These are phyloP conservation scores for Sporothrix globosa DNA, from an alignment of 2,329 filamentous ascomycete species.

Conservation along the genomic window DNA sequence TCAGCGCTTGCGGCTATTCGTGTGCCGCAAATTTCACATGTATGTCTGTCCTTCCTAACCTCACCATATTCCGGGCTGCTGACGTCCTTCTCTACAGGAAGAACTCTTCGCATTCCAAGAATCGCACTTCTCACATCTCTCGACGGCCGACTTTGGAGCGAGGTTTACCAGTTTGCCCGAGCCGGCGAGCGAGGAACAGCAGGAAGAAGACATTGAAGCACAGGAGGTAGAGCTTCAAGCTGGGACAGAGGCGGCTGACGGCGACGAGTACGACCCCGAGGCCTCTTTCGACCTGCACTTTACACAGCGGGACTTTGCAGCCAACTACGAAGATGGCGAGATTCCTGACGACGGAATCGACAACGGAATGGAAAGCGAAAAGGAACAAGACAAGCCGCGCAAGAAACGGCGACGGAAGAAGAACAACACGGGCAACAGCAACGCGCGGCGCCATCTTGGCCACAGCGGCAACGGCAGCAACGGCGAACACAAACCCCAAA, in stretches of 20 bases:
- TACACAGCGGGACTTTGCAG: conserved; percentile 1
- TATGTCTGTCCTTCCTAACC: conserved; percentile 42
- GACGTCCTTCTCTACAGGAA: conserved; percentile 49
- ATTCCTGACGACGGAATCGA: conserved; percentile 31
- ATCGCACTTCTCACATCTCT: conserved; percentile 59
- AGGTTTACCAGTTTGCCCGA: conserved; percentile 45
- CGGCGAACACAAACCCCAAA: conserved; percentile 26
- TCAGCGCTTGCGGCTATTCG: conserved; percentile 21
- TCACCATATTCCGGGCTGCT: not conserved
- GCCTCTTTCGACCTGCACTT: conserved; percentile 15
- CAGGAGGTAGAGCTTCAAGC: not conserved
- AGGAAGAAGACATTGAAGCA: not conserved
- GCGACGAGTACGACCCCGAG: conserved; percentile 65
- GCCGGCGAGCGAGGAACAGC: not conserved
- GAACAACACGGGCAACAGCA: conserved; percentile 44
- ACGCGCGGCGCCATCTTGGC: conserved; percentile 33
- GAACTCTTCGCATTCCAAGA: conserved; percentile 63
- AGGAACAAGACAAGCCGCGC: conserved; percentile 32
- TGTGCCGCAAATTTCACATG: conserved; percentile 47
- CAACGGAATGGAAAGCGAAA: not conserved
- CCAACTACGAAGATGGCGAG: not conserved
- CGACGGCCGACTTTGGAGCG: conserved; percentile 51
- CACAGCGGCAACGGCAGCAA: conserved; percentile 36
- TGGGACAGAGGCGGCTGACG: not conserved
- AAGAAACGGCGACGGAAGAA: conserved; percentile 32